phyloP scores from a whole-genome alignment of 345 rosid genomes.

The Lepidium didymum region DNA sequence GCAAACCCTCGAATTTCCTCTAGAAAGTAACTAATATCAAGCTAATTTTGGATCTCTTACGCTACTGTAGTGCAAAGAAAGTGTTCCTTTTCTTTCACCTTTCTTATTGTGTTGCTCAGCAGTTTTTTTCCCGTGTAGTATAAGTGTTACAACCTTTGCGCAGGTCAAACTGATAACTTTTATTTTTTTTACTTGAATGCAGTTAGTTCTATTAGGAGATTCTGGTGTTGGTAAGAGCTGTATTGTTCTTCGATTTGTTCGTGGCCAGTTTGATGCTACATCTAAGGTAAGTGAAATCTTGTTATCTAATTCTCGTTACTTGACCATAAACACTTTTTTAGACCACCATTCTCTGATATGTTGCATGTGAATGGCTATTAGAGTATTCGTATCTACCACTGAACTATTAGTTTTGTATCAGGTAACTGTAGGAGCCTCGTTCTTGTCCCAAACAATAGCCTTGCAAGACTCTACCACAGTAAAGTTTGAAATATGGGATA shows the following conservation, averaged over 20 bases:
- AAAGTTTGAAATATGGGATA: constrained; percentile 99
- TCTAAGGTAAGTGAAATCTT: constrained; percentile 53
- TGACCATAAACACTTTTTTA: not conserved
- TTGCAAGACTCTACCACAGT: constrained; percentile 95
- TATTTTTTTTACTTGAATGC: constrained; percentile 22
- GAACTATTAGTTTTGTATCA: constrained; percentile 30
- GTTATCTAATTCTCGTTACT: not conserved
- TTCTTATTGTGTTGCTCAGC: not conserved
- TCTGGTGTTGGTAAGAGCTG: constrained; percentile 99
- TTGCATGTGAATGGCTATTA: not conserved
- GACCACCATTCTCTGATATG: not conserved
- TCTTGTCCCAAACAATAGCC: constrained; percentile 93
- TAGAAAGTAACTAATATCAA: not conserved
- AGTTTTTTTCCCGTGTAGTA: not conserved
- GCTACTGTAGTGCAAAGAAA: not conserved
- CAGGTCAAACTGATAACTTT: constrained; percentile 1
- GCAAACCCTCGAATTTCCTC: not conserved
- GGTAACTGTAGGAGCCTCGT: constrained; percentile 99
- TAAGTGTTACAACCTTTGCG: not conserved
- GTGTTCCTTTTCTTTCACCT: not conserved
- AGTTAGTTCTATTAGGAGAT: constrained; percentile 93
- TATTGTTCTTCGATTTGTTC: constrained; percentile 96
- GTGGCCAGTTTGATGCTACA: constrained; percentile 96
- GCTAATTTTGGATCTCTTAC: not conserved
- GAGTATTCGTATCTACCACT: not conserved